These are phyloP conservation scores for Phytophthora boehmeriae DNA, from an alignment of 352 stramenopile species.

Conservation along the genomic window DNA sequence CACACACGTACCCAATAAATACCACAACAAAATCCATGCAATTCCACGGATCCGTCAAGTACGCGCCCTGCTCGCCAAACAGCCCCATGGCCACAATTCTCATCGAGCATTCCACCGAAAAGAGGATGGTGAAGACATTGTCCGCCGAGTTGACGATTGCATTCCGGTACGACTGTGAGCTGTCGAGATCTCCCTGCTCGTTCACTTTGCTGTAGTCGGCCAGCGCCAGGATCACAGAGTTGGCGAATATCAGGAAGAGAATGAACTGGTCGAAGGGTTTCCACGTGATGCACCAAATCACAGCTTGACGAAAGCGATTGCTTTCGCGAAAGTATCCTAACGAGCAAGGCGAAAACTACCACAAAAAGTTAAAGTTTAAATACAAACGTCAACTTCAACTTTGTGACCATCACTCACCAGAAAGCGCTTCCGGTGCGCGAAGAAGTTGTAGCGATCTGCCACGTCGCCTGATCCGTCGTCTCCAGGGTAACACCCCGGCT, in stretches of 20 bases:
- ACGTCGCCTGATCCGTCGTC: constrained; percentile 60
- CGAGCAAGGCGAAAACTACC: constrained; percentile 63
- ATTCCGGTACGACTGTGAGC: constrained; percentile 49
- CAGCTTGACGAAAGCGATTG: constrained; percentile 52
- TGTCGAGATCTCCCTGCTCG: constrained; percentile 44
- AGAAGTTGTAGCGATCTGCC: constrained; percentile 71
- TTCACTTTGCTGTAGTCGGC: constrained; percentile 78
- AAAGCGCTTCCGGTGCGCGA: constrained; percentile 60
- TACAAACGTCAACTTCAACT: not conserved
- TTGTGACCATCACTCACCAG: constrained; percentile 31
- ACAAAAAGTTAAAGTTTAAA: not conserved
- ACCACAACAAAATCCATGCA: constrained; percentile 92
- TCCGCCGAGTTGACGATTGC: constrained; percentile 65
- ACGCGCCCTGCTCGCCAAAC: constrained; percentile 68
- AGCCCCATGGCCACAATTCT: constrained; percentile 91
- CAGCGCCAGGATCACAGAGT: constrained; percentile 81
- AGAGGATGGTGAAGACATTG: constrained; percentile 66
- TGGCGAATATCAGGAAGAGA: constrained; percentile 82
- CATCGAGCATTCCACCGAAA: constrained; percentile 88
- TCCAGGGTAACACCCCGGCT: constrained; percentile 56
- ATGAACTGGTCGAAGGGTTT: constrained; percentile 87
- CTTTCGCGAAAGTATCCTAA: constrained; percentile 55
- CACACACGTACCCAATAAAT: constrained; percentile 62
- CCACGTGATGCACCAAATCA: constrained; percentile 76
- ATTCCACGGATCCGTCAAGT: constrained; percentile 90